phyloP scores from a whole-genome alignment of 345 rosid species.

The Salix udensis region DNA sequence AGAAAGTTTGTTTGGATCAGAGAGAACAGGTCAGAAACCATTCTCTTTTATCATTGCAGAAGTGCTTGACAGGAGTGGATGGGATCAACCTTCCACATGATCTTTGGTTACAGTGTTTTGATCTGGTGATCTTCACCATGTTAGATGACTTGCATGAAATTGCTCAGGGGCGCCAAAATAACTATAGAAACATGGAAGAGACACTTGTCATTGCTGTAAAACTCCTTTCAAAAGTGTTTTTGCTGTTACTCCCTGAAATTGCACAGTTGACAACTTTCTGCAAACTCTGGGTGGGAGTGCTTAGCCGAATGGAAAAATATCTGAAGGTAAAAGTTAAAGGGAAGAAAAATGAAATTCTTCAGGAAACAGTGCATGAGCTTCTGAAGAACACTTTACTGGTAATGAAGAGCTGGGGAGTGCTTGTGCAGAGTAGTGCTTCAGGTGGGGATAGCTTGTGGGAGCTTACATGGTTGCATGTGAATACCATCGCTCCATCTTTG shows the following conservation, averaged over 20 bases:
- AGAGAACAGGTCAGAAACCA: conserved; percentile 94
- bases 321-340: conserved; percentile 81
- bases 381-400: conserved; percentile 75
- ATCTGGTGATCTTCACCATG: conserved; percentile 85
- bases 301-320: conserved; percentile 87
- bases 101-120: conserved; percentile 88
- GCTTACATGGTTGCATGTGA: conserved; percentile 89
- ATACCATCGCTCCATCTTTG: conserved; percentile 70
- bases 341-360: conserved; percentile 91
- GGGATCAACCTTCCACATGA: conserved; percentile 61
- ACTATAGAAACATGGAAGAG: conserved; percentile 93
- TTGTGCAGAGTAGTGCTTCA: conserved; percentile 72
- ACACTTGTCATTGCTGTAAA: conserved; percentile 71
- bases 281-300: conserved; percentile 91
- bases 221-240: conserved; percentile 73
- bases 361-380: conserved; percentile 76
- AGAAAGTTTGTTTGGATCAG: conserved; percentile 99
- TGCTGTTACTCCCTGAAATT: conserved; percentile 66
- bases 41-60: conserved; percentile 77
- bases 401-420: conserved; percentile 83
- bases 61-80: conserved; percentile 79
- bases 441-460: conserved; percentile 99
- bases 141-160: conserved; percentile 93
- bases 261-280: conserved; percentile 76
- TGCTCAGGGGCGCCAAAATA: conserved; percentile 85